phyloP scores from a whole-genome alignment of 2,329 filamentous ascomycete genomes.

The Ascochyta lentis region DNA sequence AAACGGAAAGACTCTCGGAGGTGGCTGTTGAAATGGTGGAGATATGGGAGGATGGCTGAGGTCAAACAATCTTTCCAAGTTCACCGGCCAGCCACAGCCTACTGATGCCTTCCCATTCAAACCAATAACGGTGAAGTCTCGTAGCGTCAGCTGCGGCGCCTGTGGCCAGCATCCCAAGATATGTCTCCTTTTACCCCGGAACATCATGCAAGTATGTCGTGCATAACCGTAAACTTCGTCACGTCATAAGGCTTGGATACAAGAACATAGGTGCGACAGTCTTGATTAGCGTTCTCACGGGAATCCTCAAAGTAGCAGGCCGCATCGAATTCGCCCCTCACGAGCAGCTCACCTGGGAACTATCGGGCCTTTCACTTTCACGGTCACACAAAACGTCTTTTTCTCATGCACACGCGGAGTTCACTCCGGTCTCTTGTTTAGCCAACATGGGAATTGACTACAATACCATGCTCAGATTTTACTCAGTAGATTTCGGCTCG shows the following conservation, averaged over 20 bases:
- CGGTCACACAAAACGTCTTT: slow-evolving; percentile 14
- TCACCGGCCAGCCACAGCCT: slow-evolving; percentile 2
- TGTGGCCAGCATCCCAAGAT: slow-evolving; percentile 5
- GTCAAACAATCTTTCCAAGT: neutral
- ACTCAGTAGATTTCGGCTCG: neutral
- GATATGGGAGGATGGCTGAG: neutral
- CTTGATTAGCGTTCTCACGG: neutral
- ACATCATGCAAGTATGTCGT: slow-evolving; percentile 12
- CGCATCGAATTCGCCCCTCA: slow-evolving; percentile 4
- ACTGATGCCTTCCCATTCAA: neutral
- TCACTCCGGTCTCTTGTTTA: neutral
- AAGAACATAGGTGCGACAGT: neutral
- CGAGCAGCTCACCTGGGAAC: slow-evolving; percentile 3
- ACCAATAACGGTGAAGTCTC: neutral
- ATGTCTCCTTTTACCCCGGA: neutral
- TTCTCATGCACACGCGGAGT: slow-evolving; percentile 3
- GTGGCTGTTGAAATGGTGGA: neutral
- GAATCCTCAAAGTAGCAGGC: slow-evolving; percentile 1
- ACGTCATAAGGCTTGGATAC: slow-evolving; percentile 7
- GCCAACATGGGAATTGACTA: neutral
- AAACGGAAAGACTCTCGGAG: slow-evolving; percentile 4
- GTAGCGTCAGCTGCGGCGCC: neutral
- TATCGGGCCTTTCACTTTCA: slow-evolving; percentile 8
- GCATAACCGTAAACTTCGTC: slow-evolving; percentile 1
- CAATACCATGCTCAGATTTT: neutral